A percentile compares a stretch with the other conserved stretches of the same genome.
phyloP scores from a whole-genome alignment of 2,329 filamentous ascomycete genomes.

The Salinomyces thailandicus region DNA sequence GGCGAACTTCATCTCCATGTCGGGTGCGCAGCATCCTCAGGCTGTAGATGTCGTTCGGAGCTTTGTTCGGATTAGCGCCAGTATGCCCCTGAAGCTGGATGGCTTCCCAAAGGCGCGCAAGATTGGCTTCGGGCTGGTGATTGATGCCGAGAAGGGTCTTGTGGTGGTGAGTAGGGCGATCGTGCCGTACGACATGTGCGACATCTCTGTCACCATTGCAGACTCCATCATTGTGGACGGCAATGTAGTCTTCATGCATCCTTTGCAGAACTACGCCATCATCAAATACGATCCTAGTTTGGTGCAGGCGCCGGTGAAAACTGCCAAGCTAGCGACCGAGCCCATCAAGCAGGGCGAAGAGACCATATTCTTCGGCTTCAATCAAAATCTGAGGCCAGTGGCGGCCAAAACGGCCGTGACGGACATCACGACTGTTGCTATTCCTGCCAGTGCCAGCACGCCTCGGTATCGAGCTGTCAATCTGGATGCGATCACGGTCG shows the following conservation, averaged over 20 bases:
- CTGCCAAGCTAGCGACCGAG: slow-evolving; percentile 69
- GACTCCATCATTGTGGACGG: slow-evolving; percentile 92
- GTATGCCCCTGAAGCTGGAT: slow-evolving; percentile 91
- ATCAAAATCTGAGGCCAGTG: slow-evolving; percentile 86
- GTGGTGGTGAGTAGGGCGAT: slow-evolving; percentile 91
- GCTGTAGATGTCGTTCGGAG: slow-evolving; percentile 91
- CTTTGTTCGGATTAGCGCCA: slow-evolving; percentile 86
- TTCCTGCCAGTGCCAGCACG: slow-evolving; percentile 83
- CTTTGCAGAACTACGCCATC: slow-evolving; percentile 91
- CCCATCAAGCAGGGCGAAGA: slow-evolving; percentile 86
- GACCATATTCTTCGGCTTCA: slow-evolving; percentile 97
- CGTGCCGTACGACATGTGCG: slow-evolving; percentile 91
- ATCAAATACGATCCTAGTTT: slow-evolving; percentile 88
- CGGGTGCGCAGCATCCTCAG: slow-evolving; percentile 75
- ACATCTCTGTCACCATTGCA: slow-evolving; percentile 90
- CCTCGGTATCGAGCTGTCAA: slow-evolving; percentile 92
- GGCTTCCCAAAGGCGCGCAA: slow-evolving; percentile 94
- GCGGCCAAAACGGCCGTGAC: slow-evolving; percentile 91
- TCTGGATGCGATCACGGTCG: slow-evolving; percentile 91
- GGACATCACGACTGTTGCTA: slow-evolving; percentile 92
- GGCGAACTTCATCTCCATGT: slow-evolving; percentile 84
- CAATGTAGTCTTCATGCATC: slow-evolving; percentile 91
- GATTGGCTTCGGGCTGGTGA: slow-evolving; percentile 92
- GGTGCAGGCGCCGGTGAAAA: slow-evolving; percentile 88
- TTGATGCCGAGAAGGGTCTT: slow-evolving; percentile 90